Evolutionary conservation across 2,329 filamentous ascomycete genomes (phyloP), one percentile per base, ranked within the genome.

Genomic region (Neofusicoccum parvum): DNA sequence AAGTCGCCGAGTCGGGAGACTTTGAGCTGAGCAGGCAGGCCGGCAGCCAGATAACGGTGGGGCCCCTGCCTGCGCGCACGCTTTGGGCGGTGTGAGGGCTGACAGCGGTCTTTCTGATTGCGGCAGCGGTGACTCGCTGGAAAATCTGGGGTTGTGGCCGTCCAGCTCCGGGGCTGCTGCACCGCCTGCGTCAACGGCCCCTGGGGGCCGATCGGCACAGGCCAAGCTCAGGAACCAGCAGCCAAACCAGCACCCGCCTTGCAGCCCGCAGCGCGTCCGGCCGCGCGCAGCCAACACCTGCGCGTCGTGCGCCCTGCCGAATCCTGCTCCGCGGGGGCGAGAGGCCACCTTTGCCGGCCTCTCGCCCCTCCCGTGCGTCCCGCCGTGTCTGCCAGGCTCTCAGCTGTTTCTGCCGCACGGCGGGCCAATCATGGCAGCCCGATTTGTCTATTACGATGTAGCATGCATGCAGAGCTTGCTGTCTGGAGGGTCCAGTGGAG

Each of bases 81-180:
- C 36, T 32, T 37, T 49, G 46, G 36, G 59, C 45, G 59, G 46
- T 62, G 59, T 62, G 20, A 10, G 56, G 23, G 59, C 46, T 62
- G 59, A 50, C 59, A 51, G 23, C 59, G 17, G 45, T 12, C 34
- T 12, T 39, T 39, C 50, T 39, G 34, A 48, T 36, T 60, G 56
- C 56, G 34, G 34, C 45, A 10, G 12, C 23, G 37, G 17, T 51
- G 59, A 62, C 45, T 50, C 59, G 46, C 48, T 32, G 36, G 63
- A 50, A 65, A 65, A 65, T 65, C 63, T 59, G 63, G 63, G 63
- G 63, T 65, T 65, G 48, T 23, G 15, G 54, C 54, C 17, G 27
- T 23, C 27, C 27, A 32, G 27, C 27, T 6, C 27, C 27, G 5
- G 54, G 27, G 23, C 39, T 45, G 15, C 43, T 17, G 34, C 32